Evolutionary conservation across 2,329 filamentous ascomycete species (phyloP), one percentile per base, ranked within the genome.

Genomic region (Fusarium brachygibbosum): DNA sequence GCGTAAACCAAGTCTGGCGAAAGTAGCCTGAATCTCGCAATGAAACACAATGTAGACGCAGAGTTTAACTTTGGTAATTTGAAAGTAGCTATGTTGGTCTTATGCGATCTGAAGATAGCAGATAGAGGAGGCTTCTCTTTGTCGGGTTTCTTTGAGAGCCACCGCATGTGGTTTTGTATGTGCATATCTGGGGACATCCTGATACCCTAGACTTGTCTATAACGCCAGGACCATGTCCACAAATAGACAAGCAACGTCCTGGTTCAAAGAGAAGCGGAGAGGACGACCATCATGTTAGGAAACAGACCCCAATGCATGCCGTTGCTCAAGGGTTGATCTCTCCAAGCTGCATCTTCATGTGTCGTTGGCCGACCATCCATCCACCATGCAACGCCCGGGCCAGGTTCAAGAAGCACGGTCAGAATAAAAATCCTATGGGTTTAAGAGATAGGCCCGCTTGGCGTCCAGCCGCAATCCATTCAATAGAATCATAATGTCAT

Each of bases 201-300:
- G 49, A 55, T 63, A 68, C 41, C 54, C 56, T 63, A 48, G 54
- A 58, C 52, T 60, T 61, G 56, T 59, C 63, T 63, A 58, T 58
- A 70, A 38, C 61, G 70, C 64, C 66, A 69, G 65, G 70, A 63
- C 66, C 69, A 73, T 60, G 60, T 40, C 69, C 69, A 69, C 71
- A 71, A 74, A 74, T 70, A 74, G 69, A 71, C 73, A 74, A 74
- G 71, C 74, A 73, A 65, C 57, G 37, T 58, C 53, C 49, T 68
- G 40, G 58, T 60, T 71, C 62, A 69, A 74, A 69, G 64, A 53
- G 49, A 63, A 51, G 50, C 46, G 40, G 56, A 62, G 45, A 35
- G 45, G 31, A 70, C 49, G 46, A 63, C 52, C 48, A 48, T 65
- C 63, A 38, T 59, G 57, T 10, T 37, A 68, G 62, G 61, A 68